Evolutionary conservation across 2,329 filamentous ascomycete species (phyloP).

Genomic region (Salinomyces thailandicus): DNA sequence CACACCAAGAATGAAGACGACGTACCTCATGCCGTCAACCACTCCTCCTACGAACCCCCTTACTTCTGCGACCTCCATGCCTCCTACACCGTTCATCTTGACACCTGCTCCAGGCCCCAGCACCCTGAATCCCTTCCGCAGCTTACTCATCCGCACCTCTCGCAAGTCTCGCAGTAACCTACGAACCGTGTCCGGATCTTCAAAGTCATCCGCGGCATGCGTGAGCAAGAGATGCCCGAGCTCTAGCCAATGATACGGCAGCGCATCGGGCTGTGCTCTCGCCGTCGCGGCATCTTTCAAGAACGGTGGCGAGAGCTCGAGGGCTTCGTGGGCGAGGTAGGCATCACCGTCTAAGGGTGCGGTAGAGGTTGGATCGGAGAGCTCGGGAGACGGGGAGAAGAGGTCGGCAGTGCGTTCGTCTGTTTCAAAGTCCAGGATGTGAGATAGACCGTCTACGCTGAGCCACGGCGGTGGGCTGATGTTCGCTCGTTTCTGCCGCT

Average conservation of each 20-base stretch:
- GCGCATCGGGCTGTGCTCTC: conserved; percentile 53
- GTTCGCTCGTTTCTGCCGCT: conserved; percentile 86
- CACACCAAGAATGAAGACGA: neutral
- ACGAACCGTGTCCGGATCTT: conserved; percentile 61
- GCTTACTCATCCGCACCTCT: conserved; percentile 82
- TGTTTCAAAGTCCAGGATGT: conserved; percentile 74
- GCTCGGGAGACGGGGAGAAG: conserved; percentile 67
- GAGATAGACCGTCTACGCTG: conserved; percentile 59
- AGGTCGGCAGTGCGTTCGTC: conserved; percentile 52
- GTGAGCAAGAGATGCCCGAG: conserved; percentile 78
- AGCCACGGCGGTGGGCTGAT: conserved; percentile 89
- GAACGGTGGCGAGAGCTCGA: conserved; percentile 55
- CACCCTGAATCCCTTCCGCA: conserved; percentile 62
- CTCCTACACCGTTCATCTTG: conserved; percentile 72
- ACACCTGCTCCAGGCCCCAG: conserved; percentile 62
- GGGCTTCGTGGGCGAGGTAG: conserved; percentile 18
- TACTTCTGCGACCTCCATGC: conserved; percentile 85
- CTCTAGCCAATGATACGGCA: conserved; percentile 96
- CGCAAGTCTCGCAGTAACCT: conserved; percentile 68
- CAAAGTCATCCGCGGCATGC: conserved; percentile 73
- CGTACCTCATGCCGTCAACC: conserved; percentile 65
- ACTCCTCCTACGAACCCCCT: conserved; percentile 75
- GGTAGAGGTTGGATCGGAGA: conserved; percentile 41
- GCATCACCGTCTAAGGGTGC: conserved; percentile 11
- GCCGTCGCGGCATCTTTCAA: conserved; percentile 59